Evolutionary conservation across 2,329 filamentous ascomycete species (phyloP), one percentile per base, ranked within the genome.

Genomic region (Colletotrichum lindemuthianum): DNA sequence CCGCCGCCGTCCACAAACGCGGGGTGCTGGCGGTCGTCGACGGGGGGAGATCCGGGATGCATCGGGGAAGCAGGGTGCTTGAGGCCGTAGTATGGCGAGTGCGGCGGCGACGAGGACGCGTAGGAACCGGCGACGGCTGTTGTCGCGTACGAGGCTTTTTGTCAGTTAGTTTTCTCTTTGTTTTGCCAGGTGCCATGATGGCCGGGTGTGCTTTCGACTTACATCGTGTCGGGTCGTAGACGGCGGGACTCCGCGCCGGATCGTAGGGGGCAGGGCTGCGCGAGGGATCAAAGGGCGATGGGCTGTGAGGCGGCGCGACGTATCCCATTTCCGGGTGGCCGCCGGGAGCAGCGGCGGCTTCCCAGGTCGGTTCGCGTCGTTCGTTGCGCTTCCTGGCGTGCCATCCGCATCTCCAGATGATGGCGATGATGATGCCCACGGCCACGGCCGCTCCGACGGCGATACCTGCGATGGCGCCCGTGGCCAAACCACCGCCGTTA

Each of bases 381-480:
- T 68, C 66, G 4, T 66, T 63, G 48, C 59, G 57, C 41, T 68
- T 68, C 40, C 64, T 53, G 5, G 64, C 64, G 15, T 59, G 63
- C 40, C 66, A 63, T 3, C 60, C 48, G 39, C 59, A 68, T 24
- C 56, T 39, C 66, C 66, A 68, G 48, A 67, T 39, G 34, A 68
- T 16, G 24, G 60, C 37, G 7, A 53, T 41, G 44, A 68, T 12
- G 11, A 68, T 37, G 4, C 44, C 51, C 8, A 70, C 47, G 2
- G 59, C 65, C 6, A 61, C 57, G 2, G 52, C 60, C 7, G 56
- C 64, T 2, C 70, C 70, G 10, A 71, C 52, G 37, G 66, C 70
- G 33, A 70, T 71, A 3, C 69, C 70, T 8, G 63, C 67, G 15
- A 69, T 67, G 12, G 64, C 59, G 3, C 65, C 69, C 3, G 59